Conservation (phyloP, 306 rosid species). For the Canavalia gladiata region DNA sequence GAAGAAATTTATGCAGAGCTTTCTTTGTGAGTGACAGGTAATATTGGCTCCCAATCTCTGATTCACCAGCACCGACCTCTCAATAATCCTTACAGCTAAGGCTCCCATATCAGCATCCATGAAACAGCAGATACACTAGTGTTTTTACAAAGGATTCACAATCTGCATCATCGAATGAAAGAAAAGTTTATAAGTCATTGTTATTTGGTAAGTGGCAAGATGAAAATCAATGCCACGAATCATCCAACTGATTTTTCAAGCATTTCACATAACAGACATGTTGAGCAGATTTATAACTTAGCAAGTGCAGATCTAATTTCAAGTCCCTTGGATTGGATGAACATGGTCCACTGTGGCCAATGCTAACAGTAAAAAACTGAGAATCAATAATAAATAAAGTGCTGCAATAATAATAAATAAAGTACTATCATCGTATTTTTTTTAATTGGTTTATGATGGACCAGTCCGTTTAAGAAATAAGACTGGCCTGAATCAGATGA, state of each 20-base stretch:
- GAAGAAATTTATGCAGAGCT: neutral
- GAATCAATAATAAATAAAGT: no score
- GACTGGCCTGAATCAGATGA: neutral
- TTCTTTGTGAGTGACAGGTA: conserved; percentile 9
- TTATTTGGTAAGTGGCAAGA: neutral
- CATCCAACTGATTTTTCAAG: neutral
- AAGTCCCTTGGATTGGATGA: neutral
- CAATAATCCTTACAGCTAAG: conserved; percentile 6
- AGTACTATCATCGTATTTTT: neutral
- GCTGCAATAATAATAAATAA: neutral
- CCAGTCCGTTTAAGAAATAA: neutral
- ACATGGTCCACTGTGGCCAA: neutral
- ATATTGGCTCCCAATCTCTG: neutral
- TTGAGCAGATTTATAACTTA: neutral
- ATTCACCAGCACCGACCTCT: conserved; percentile 25
- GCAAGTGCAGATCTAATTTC: neutral
- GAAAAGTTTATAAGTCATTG: neutral
- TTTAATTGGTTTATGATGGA: neutral
- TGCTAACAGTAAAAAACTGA: neutral
- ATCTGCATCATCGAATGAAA: conserved; percentile 25
- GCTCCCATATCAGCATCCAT: conserved; percentile 26
- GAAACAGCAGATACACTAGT: conserved; percentile 18
- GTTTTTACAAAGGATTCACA: conserved; percentile 21
- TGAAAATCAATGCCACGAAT: neutral
- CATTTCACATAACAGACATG: neutral